Conservation (phyloP, 345 rosid genomes). For the Physaria fendleri region DNA sequence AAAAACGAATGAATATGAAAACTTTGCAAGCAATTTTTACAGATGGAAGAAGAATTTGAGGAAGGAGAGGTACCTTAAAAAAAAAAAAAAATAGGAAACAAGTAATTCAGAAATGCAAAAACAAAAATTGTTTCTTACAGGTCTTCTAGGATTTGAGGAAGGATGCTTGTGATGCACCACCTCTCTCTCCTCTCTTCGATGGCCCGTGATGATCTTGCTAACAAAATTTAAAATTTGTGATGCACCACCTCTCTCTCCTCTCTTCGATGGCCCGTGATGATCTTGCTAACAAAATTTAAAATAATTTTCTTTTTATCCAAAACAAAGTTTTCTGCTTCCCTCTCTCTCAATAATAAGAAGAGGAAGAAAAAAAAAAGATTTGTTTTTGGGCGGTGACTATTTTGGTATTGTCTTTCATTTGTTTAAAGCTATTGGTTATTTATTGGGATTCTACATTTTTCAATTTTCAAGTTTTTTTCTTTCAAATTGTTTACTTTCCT, state of each 20-base stretch:
- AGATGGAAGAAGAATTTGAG: background rate
- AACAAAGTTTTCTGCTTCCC: slow-evolving; percentile 27
- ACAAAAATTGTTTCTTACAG: slow-evolving; percentile 12
- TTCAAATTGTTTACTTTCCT: no score
- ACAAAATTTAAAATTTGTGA: slow-evolving; percentile 25
- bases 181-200: slow-evolving; percentile 34
- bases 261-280: slow-evolving; percentile 31
- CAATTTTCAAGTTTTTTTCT: no score
- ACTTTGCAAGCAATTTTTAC: background rate
- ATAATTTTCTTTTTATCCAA: slow-evolving; percentile 26
- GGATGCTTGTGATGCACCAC: slow-evolving; percentile 27
- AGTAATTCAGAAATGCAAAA: background rate
- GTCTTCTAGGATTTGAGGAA: slow-evolving; percentile 4
- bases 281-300: slow-evolving; percentile 24
- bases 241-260: slow-evolving; percentile 32
- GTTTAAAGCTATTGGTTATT: slow-evolving; percentile 19
- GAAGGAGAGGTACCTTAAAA: no score
- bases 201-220: slow-evolving; percentile 29
- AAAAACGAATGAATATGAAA: background rate
- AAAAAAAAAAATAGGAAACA: no score
- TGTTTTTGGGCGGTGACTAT: slow-evolving; percentile 29
- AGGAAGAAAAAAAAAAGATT: background rate
- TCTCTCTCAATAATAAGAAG: no score
- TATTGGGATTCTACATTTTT: no score
- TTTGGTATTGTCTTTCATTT: slow-evolving; percentile 27